Conservation (phyloP, 768 basidiomycete genomes). For the Lactifluus piperatus region DNA sequence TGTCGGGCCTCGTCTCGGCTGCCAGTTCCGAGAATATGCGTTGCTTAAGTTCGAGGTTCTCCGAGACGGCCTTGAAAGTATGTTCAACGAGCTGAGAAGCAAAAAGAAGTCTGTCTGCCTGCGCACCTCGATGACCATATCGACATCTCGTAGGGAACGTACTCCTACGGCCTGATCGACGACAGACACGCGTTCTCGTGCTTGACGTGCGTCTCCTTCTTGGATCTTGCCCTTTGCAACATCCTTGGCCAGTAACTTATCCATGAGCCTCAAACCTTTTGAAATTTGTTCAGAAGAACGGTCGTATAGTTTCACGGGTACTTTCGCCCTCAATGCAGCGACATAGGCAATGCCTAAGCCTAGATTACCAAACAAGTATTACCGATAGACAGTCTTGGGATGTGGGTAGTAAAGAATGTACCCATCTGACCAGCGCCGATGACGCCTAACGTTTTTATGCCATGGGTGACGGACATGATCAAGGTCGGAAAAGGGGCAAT, state of each 20-base stretch:
- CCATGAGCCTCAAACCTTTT: constrained; percentile 64
- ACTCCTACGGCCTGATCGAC: constrained; percentile 44
- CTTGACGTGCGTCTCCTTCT: constrained; percentile 61
- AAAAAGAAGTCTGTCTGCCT: background rate
- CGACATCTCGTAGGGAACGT: constrained; percentile 62
- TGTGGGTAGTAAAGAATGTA: constrained; percentile 14
- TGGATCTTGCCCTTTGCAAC: constrained; percentile 74
- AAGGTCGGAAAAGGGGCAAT: background rate
- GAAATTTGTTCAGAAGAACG: constrained; percentile 62
- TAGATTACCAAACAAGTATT: constrained; percentile 8
- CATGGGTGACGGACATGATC: constrained; percentile 54
- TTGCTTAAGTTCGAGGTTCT: constrained; percentile 71
- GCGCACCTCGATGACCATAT: constrained; percentile 84
- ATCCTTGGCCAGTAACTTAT: constrained; percentile 83
- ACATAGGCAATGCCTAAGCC: constrained; percentile 91
- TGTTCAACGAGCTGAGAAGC: background rate
- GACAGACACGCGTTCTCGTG: constrained; percentile 53
- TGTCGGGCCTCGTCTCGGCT: constrained; percentile 53
- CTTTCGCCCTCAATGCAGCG: constrained; percentile 73
- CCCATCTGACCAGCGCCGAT: constrained; percentile 80
- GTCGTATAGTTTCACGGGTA: constrained; percentile 83
- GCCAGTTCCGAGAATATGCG: constrained; percentile 66
- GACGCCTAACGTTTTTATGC: constrained; percentile 66
- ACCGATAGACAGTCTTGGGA: background rate
- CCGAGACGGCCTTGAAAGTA: constrained; percentile 66